A percentile compares a stretch with the other conserved stretches of the same genome.
phyloP scores from a whole-genome alignment of 805 yeast species.

The Saccharomycopsis olivae region DNA sequence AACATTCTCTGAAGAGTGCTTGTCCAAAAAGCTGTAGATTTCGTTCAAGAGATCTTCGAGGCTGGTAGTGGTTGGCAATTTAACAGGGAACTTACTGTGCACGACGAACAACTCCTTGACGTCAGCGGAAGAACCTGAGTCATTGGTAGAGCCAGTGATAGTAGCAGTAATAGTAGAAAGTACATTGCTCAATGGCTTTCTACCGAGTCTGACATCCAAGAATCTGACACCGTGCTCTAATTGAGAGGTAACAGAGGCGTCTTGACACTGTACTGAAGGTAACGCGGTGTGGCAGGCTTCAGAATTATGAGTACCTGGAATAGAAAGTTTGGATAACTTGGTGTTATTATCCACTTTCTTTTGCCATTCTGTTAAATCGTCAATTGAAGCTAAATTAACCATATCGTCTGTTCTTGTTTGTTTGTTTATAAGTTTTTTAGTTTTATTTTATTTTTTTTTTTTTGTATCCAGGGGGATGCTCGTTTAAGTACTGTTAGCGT shows the following conservation, averaged over 20 bases:
- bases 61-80: constrained; percentile 43
- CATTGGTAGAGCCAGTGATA: constrained; percentile 13
- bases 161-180: constrained; percentile 23
- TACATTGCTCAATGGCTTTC: constrained; percentile 41
- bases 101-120: constrained; percentile 50
- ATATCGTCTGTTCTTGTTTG: too few relatives aligned
- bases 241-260: constrained; percentile 46
- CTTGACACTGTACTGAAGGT: constrained; percentile 74
- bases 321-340: constrained; percentile 40
- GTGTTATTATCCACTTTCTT: constrained; percentile 40
- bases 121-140: constrained; percentile 23
- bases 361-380: constrained; percentile 36
- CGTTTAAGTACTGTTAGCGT: too few relatives aligned
- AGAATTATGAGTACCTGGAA: constrained; percentile 83
- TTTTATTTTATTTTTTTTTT: too few relatives aligned
- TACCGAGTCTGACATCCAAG: constrained; percentile 56
- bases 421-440: too few relatives aligned
- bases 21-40: constrained; percentile 44
- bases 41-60: constrained; percentile 44
- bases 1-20: constrained; percentile 48
- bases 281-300: constrained; percentile 59
- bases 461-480: too few relatives aligned
- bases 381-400: constrained; percentile 8
- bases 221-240: constrained; percentile 67
- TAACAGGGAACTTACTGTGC: constrained; percentile 71